Percentiles rank a stretch among this genome's conserved stretches.
These are phyloP conservation scores for Lodderomyces pseudojiufengensis DNA, from an alignment of 1,139 yeast species.

Conservation along the genomic window DNA sequence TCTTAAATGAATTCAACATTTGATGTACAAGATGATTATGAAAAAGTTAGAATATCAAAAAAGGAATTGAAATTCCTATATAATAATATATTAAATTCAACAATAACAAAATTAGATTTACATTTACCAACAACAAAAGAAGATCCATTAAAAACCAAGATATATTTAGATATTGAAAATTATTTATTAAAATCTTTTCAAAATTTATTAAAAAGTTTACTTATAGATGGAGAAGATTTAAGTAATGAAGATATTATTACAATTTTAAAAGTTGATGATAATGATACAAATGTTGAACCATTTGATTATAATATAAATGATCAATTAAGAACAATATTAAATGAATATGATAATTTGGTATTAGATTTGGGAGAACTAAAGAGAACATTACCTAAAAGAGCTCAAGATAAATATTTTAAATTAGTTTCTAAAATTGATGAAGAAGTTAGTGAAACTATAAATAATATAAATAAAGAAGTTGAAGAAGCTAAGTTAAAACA, in stretches of 20 bases:
- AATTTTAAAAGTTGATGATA: constrained; percentile 25
- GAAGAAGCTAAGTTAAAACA: constrained; percentile 6
- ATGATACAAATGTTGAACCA: constrained; percentile 51
- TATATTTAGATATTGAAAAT: constrained; percentile 40
- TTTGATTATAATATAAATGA: constrained; percentile 59
- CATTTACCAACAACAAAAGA: constrained; percentile 43
- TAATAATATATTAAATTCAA: constrained; percentile 35
- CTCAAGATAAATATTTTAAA: constrained; percentile 25
- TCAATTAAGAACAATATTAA: constrained; percentile 47
- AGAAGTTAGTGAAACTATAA: constrained; percentile 23
- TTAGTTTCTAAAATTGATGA: constrained; percentile 29
- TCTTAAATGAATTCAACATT: too few relatives aligned
- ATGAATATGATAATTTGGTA: constrained; percentile 56
- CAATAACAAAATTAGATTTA: constrained; percentile 40
- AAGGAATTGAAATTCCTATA: constrained; percentile 52
- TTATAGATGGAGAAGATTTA: constrained; percentile 44
- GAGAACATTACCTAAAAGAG: constrained; percentile 46
- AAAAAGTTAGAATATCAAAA: constrained; percentile 42
- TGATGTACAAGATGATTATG: too few relatives aligned
- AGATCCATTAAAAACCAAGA: constrained; percentile 46
- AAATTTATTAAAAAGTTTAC: constrained; percentile 45
- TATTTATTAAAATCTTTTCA: constrained; percentile 50
- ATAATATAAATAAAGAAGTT: constrained; percentile 9
- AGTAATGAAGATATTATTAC: constrained; percentile 16
- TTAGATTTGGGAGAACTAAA: constrained; percentile 50